These are phyloP conservation scores for Tubosaeta brunneosetosa DNA, from an alignment of 768 basidiomycete species.

Conservation along the genomic window DNA sequence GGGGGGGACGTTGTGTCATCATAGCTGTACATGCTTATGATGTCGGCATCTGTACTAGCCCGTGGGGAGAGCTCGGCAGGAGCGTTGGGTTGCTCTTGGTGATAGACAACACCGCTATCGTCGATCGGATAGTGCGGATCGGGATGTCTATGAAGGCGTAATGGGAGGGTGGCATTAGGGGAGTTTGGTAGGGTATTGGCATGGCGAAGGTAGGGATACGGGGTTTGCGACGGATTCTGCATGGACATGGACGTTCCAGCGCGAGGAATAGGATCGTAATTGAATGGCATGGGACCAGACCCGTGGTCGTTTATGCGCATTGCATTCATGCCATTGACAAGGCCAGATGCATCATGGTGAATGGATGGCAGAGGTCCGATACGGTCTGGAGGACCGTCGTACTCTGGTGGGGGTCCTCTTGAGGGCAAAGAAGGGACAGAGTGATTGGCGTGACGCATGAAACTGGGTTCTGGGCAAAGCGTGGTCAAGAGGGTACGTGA, in stretches of 20 bases:
- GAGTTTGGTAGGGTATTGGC: slow-evolving; percentile 39
- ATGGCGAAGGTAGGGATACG: slow-evolving; percentile 36
- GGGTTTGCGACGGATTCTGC: slow-evolving; percentile 30
- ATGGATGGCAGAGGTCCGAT: slow-evolving; percentile 33
- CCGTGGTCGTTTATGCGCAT: slow-evolving; percentile 47
- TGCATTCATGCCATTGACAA: slow-evolving; percentile 49
- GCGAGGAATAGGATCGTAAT: slow-evolving; percentile 47
- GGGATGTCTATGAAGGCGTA: slow-evolving; percentile 16
- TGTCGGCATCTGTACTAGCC: slow-evolving; percentile 33
- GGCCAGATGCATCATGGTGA: slow-evolving; percentile 38
- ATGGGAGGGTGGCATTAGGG: slow-evolving; percentile 21
- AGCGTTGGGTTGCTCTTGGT: slow-evolving; percentile 4
- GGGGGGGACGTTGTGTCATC: slow-evolving; percentile 32
- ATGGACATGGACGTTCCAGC: slow-evolving; percentile 56
- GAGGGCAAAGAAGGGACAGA: slow-evolving; percentile 46
- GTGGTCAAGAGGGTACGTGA: slow-evolving; percentile 7
- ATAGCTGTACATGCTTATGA: slow-evolving; percentile 35
- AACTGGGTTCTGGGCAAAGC: slow-evolving; percentile 12
- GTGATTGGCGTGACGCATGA: slow-evolving; percentile 44
- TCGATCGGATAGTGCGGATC: slow-evolving; percentile 33
- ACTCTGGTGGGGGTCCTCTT: slow-evolving; percentile 32
- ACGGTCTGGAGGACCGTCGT: slow-evolving; percentile 24
- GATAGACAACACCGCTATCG: slow-evolving; percentile 22
- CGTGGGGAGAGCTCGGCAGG: slow-evolving; percentile 13
- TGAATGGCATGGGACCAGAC: slow-evolving; percentile 25